These are phyloP conservation scores for Rhodotorula graminis DNA, from an alignment of 768 basidiomycete genomes.

Conservation along the genomic window DNA sequence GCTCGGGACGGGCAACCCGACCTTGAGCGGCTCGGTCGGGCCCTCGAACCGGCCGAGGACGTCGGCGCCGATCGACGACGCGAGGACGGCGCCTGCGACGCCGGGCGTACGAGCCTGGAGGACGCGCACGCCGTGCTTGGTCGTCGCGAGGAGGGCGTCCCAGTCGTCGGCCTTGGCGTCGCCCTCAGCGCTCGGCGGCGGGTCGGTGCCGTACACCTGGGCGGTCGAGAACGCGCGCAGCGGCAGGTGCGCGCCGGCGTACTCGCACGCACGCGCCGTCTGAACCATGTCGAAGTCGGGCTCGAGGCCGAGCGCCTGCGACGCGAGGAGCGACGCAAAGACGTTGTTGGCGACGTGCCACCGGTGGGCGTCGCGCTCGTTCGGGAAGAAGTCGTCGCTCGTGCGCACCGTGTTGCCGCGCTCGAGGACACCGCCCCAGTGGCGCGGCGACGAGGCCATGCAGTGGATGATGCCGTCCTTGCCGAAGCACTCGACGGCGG, in stretches of 20 bases:
- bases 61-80: conserved; percentile 2
- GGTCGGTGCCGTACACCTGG: conserved; percentile 34
- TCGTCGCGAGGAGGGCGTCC: conserved; percentile 8
- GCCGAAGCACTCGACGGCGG: conserved; percentile 28
- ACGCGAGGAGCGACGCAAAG: conserved; percentile 11
- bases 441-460: conserved; percentile 38
- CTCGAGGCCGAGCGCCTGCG: conserved; percentile 6
- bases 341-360: conserved; percentile 38
- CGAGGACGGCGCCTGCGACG: not conserved
- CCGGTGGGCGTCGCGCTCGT: conserved; percentile 33
- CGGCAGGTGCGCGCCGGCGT: conserved; percentile 26
- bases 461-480: conserved; percentile 22
- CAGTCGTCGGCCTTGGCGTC: not conserved
- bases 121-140: not conserved
- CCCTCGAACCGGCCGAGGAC: not conserved
- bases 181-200: not conserved
- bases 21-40: conserved; percentile 1
- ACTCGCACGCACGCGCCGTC: conserved; percentile 8
- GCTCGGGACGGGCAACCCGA: conserved; percentile 10
- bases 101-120: conserved; percentile 3
- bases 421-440: conserved; percentile 13
- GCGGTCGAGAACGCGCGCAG: conserved; percentile 37
- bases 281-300: conserved; percentile 41
- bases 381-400: conserved; percentile 41
- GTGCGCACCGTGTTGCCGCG: conserved; percentile 18